Conservation (phyloP, 2,329 filamentous ascomycete genomes). For the Scedosporium aurantiacum region DNA sequence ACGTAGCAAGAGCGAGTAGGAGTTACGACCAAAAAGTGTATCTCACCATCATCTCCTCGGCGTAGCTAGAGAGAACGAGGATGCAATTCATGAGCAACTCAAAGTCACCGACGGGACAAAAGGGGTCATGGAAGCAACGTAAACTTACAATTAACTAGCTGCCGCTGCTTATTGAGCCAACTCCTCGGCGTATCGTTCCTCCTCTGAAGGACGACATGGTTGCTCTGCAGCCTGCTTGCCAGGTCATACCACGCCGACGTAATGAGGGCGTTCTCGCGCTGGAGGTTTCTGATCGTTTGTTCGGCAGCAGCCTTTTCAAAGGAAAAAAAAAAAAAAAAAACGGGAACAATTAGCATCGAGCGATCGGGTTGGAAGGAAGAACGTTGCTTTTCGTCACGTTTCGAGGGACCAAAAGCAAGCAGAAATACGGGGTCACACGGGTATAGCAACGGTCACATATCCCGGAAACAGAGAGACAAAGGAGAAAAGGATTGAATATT, state of each 20-base stretch:
- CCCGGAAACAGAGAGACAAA: neutral
- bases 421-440: neutral
- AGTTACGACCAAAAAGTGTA: neutral
- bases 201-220: slow-evolving; percentile 67
- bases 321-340: neutral
- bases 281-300: slow-evolving; percentile 54
- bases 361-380: neutral
- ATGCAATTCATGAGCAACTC: neutral
- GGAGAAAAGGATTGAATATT: neutral
- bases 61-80: slow-evolving; percentile 10
- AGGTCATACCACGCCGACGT: slow-evolving; percentile 81
- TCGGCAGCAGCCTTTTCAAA: slow-evolving; percentile 35
- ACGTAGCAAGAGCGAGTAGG: neutral
- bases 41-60: slow-evolving; percentile 10
- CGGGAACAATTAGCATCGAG: neutral
- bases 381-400: neutral
- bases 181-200: slow-evolving; percentile 65
- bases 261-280: slow-evolving; percentile 69
- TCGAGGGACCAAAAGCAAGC: neutral
- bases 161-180: slow-evolving; percentile 76
- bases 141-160: slow-evolving; percentile 44
- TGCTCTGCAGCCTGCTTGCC: slow-evolving; percentile 67
- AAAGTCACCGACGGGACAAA: neutral
- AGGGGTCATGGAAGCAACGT: neutral
- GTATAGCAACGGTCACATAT: neutral